Evolutionary conservation across 371 early-diverging fungal species (phyloP).

Genomic region (Mucor irregularis): DNA sequence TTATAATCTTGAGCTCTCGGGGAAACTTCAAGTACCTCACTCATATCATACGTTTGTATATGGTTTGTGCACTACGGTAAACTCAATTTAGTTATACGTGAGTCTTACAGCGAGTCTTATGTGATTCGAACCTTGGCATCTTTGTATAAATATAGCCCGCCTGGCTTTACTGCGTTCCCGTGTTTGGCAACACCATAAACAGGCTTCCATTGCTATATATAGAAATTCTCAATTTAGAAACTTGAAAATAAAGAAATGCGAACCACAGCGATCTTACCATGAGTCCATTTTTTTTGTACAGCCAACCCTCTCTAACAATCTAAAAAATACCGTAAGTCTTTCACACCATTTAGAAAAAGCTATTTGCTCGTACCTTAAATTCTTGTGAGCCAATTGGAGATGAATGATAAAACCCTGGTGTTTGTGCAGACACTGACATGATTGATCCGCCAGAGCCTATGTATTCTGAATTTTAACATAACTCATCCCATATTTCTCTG

Average conservation of each 20-base stretch:
- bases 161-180: conserved; percentile 51
- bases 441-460: conserved; percentile 21
- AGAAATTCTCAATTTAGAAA: conserved; percentile 3
- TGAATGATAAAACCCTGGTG: conserved; percentile 6
- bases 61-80: conserved; percentile 39
- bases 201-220: conserved; percentile 48
- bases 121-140: conserved; percentile 45
- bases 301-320: conserved; percentile 53
- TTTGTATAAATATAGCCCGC: conserved; percentile 47
- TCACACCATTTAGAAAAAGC: background rate
- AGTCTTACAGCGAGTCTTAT: background rate
- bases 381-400: conserved; percentile 22
- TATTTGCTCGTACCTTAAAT: conserved; percentile 21
- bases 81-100: background rate
- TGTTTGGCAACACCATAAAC: conserved; percentile 58
- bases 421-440: conserved; percentile 8
- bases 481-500: background rate
- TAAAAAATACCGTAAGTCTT: conserved; percentile 2
- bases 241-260: background rate
- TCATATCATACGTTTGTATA: conserved; percentile 54
- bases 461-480: background rate
- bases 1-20: conserved; percentile 47
- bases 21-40: conserved; percentile 49
- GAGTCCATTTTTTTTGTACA: conserved; percentile 41
- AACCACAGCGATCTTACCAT: conserved; percentile 33